Base-by-base conservation (phyloP, 768 basidiomycete species). In the Suillus clintonianus region DNA sequence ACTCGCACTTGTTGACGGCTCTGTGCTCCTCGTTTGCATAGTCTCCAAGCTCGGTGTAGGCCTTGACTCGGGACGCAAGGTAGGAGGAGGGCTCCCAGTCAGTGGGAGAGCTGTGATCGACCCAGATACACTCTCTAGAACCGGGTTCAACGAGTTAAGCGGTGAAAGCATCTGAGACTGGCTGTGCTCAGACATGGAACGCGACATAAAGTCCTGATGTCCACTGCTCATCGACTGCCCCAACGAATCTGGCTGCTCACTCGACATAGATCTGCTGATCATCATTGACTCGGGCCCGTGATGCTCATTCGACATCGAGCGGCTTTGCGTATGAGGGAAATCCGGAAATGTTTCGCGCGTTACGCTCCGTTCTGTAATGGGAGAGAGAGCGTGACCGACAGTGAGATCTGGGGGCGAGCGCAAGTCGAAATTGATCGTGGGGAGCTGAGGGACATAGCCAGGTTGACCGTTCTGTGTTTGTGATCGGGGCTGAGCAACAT, bases 291-390 rank as follows among this genome's bases (percentile, higher is more conserved):
- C 60, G 22, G 50, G 32, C n/a, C 9, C 67, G 8, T 58, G 59
- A 17, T 65, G 72, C 34, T 72, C 70, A 8, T 45, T 27, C 4
- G 70, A 62, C 27, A 65, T 36, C 43, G 72, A 68, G 47, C 53
- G 67, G 15, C 65, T 72, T 0, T 32, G 63, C n/a, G 63, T 14
- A 17, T 43, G 70, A 22, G 61, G 24, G 27, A 69, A 60, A 59
- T 74, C 76, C 19, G 60, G 48, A 51, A 42, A 5, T 4, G 78
- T 78, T 42, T 79, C 75, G 3, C 62, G 70, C 8, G 72, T 68
- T 48, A 68, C 70, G 67, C 76, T 79, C 17, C 75, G 69, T 71
- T 93, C 91, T 3, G 86, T 87, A 64, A 92, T 92, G 9, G 90
- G 89, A 3, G 90, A 85, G 62, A 91, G 73, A 7, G 79, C 66